Evolutionary conservation across 345 rosid species (phyloP).

Genomic region (Ailanthus altissimus): DNA sequence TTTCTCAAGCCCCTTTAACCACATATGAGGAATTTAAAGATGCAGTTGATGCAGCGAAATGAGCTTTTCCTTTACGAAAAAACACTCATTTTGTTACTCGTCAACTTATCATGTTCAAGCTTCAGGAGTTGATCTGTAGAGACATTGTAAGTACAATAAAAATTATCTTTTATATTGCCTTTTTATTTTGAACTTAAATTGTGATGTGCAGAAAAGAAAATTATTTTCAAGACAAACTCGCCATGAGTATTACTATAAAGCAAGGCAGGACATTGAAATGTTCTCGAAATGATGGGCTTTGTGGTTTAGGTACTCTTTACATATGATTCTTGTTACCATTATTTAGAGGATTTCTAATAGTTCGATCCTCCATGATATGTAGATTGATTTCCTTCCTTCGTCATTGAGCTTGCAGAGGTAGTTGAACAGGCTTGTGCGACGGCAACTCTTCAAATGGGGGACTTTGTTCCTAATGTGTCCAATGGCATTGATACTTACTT

Average conservation of each 20-base stretch:
- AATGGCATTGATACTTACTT: constrained; percentile 45
- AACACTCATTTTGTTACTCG: constrained; percentile 40
- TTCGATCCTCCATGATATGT: constrained; percentile 1
- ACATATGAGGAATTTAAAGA: constrained; percentile 43
- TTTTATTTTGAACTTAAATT: not conserved
- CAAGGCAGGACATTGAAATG: constrained; percentile 42
- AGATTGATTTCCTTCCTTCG: constrained; percentile 13
- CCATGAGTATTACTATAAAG: constrained; percentile 40
- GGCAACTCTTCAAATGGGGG: constrained; percentile 44
- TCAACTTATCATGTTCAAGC: constrained; percentile 48
- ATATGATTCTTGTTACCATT: not conserved
- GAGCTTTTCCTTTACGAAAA: constrained; percentile 44
- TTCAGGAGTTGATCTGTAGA: constrained; percentile 42
- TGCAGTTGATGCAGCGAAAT: constrained; percentile 47
- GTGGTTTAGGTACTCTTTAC: constrained; percentile 39
- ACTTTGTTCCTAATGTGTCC: constrained; percentile 43
- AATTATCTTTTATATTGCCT: not conserved
- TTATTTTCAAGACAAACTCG: constrained; percentile 39
- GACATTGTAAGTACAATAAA: constrained; percentile 31
- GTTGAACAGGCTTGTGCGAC: constrained; percentile 54
- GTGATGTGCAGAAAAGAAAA: constrained; percentile 2
- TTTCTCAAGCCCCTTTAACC: constrained; percentile 41
- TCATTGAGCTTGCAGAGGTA: constrained; percentile 36
- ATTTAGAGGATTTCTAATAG: not conserved
- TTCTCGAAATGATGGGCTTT: constrained; percentile 37